These are phyloP conservation scores for Fraxinus latifolia DNA, from an alignment of 305 asterid genomes.

Conservation along the genomic window DNA sequence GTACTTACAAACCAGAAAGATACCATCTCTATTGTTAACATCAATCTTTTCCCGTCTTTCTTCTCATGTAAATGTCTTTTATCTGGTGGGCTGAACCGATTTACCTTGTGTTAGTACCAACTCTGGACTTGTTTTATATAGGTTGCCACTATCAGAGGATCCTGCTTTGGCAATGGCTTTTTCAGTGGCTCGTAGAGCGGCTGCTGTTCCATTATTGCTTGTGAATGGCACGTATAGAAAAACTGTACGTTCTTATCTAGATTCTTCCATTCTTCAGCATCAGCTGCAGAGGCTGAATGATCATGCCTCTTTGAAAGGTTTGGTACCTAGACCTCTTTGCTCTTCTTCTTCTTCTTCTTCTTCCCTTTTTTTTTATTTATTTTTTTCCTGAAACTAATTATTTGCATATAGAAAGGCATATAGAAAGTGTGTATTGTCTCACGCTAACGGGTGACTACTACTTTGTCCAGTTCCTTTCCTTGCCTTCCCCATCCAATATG, in stretches of 20 bases:
- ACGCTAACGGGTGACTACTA: not conserved
- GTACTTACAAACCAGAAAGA: not conserved
- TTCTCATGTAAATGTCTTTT: not conserved
- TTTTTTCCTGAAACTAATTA: not conserved
- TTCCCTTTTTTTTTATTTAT: not conserved
- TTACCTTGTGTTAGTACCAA: constrained; percentile 20
- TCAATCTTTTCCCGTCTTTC: not conserved
- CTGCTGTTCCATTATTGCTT: constrained; percentile 86
- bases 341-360: not conserved
- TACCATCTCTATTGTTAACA: not conserved
- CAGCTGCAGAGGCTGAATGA: constrained; percentile 80
- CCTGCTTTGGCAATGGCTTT: constrained; percentile 98
- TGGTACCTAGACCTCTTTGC: constrained; percentile 15
- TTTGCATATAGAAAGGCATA: not conserved
- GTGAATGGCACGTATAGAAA: constrained; percentile 95
- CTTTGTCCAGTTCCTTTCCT: constrained; percentile 6
- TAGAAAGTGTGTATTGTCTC: not conserved
- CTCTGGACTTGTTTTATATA: constrained; percentile 32
- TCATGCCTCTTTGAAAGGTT: constrained; percentile 89
- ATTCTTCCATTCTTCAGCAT: constrained; percentile 94
- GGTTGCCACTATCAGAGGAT: constrained; percentile 89
- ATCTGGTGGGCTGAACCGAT: not conserved
- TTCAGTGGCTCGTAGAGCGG: constrained; percentile 93
- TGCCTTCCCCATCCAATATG: not conserved
- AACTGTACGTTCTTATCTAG: constrained; percentile 88